phyloP scores from a whole-genome alignment of 192 early-diverging fungal species.

The Coemansia sp. region DNA sequence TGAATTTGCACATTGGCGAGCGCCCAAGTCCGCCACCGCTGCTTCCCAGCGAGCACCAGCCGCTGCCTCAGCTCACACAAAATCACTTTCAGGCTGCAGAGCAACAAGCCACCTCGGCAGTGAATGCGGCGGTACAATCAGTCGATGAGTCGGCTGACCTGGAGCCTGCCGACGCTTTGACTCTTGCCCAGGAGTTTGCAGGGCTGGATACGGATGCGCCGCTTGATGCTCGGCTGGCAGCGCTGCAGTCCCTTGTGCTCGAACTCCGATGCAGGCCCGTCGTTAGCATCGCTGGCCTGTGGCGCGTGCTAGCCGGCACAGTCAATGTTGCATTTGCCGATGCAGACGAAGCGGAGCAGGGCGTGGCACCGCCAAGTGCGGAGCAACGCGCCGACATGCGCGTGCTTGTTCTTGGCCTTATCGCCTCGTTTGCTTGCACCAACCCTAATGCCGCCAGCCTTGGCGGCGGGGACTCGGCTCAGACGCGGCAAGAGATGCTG shows the following conservation, averaged over 20 bases:
- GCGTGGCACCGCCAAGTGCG: not conserved
- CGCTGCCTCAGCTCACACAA: not conserved
- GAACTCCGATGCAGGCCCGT: conserved; percentile 10
- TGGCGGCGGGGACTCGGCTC: conserved; percentile 4
- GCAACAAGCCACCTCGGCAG: not conserved
- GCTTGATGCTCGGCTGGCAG: conserved; percentile 22
- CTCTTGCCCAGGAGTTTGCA: conserved; percentile 9
- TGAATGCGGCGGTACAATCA: not conserved
- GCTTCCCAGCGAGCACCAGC: too few species aligned
- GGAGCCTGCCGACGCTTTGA: conserved; percentile 19
- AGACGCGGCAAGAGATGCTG: conserved; percentile 27
- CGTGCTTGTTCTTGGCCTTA: conserved; percentile 14
- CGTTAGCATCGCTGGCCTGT: conserved; percentile 25
- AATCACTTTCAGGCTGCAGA: not conserved
- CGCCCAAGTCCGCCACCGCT: not conserved
- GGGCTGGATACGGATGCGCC: conserved; percentile 6
- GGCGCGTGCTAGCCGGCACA: conserved; percentile 25
- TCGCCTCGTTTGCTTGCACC: conserved; percentile 19
- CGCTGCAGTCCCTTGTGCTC: conserved; percentile 14
- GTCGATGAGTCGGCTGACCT: not conserved
- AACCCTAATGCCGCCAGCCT: conserved; percentile 2
- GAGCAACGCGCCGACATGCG: conserved; percentile 9
- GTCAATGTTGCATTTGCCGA: conserved; percentile 22
- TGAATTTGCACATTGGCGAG: not conserved
- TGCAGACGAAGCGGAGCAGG: not conserved